Evolutionary conservation across 495 filamentous ascomycete genomes (phyloP), one percentile per base, ranked within the genome.

Genomic region (Ascobolus immersus): DNA sequence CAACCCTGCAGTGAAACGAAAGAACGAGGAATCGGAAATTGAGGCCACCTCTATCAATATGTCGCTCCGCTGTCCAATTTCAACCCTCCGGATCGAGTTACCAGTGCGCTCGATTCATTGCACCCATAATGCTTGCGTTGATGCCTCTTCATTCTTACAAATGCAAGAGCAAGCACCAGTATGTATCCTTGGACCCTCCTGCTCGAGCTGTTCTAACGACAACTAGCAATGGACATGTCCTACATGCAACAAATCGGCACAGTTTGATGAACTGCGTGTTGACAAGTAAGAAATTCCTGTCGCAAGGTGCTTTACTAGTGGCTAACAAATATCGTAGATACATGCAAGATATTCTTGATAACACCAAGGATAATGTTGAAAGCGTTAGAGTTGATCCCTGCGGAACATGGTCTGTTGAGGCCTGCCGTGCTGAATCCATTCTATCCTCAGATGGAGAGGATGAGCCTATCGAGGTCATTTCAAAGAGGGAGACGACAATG

Each of bases 51-150:
- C 82, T 3, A 73, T 69, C 21, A 69, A 78, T 21, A 66, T 96
- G 59, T 92, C 82, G 2, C 57, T 96, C 11, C 89, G 86, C 48
- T 92, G 86, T 44, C 86, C 89, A 1, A 52, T 96, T 9, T 84
- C 78, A 2, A 86, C 78, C 12, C 60, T 78, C 36, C 66, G 80
- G 36, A 75, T 96, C 21, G 61, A 67, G 17, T 57, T 73, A 15
- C 86, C 86, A 6, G 76, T 77, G 43, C 70, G 86, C 25, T 80
- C 75, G 2, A 59, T 67, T 6, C 47, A 70, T 15, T 96, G 86
- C 50, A 73, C 62, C 5, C 86, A 96, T 54, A 80, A 82, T 25
- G 78, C 86, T 44, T 94, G 86, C 45, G 94, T 94, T 48, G 86
- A 96, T 52, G 86, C 73, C n/a, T 68, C 67, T 2, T 89, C 79